Evolutionary conservation across 106 monocot genomes (phyloP).

Genomic region (Ottelia alismoides): DNA sequence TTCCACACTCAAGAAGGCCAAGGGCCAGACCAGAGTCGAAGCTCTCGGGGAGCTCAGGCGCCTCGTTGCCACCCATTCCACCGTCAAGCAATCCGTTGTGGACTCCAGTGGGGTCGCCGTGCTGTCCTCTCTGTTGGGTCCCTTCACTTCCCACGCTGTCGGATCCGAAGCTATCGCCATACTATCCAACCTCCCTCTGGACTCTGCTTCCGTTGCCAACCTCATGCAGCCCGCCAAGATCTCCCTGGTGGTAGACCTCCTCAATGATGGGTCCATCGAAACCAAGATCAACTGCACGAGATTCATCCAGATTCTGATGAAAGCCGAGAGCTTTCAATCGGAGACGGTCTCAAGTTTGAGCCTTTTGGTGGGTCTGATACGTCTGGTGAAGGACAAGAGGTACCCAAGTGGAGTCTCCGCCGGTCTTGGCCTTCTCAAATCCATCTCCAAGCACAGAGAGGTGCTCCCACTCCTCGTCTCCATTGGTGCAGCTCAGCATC

Average conservation of each 20-base stretch:
- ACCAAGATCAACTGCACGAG: slow-evolving; percentile 16
- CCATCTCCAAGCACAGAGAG: neutral
- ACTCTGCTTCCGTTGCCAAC: slow-evolving; percentile 19
- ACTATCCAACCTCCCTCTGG: slow-evolving; percentile 37
- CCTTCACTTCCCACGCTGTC: slow-evolving; percentile 71
- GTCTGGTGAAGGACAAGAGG: slow-evolving; percentile 8
- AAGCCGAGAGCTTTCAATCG: neutral
- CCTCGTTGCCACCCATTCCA: slow-evolving; percentile 22
- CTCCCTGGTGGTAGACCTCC: slow-evolving; percentile 49
- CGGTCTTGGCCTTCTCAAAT: slow-evolving; percentile 3
- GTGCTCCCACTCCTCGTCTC: slow-evolving; percentile 3
- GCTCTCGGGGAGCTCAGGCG: slow-evolving; percentile 33
- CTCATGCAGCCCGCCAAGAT: slow-evolving; percentile 55
- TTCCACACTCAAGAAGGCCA: slow-evolving; percentile 18
- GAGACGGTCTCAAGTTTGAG: slow-evolving; percentile 12
- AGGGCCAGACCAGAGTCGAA: slow-evolving; percentile 20
- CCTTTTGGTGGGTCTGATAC: slow-evolving; percentile 8
- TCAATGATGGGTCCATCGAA: slow-evolving; percentile 36
- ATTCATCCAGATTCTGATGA: slow-evolving; percentile 6
- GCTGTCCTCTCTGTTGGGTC: slow-evolving; percentile 52
- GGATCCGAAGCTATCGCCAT: slow-evolving; percentile 61
- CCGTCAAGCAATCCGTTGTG: slow-evolving; percentile 21
- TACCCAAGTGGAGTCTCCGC: slow-evolving; percentile 3
- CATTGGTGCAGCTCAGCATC: neutral
- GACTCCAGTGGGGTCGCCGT: slow-evolving; percentile 15